Conservation (phyloP, 2,329 filamentous ascomycete species). For the Ciborinia camelliae region DNA sequence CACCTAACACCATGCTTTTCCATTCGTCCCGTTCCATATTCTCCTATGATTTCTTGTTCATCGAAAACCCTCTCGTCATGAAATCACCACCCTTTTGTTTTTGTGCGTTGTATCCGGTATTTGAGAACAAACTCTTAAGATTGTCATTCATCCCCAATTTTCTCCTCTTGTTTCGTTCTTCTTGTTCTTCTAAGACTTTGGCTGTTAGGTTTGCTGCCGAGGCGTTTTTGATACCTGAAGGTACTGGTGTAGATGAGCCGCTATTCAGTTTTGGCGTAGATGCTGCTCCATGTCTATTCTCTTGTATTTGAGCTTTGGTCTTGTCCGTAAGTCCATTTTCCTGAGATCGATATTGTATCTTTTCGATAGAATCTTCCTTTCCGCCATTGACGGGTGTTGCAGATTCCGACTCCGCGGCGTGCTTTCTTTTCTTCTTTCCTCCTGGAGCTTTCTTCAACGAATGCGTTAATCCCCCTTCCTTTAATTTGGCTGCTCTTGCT, state of each 20-base stretch:
- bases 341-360: constrained; percentile 28
- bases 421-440: constrained; percentile 74
- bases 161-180: constrained; percentile 73
- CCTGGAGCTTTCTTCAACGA: constrained; percentile 75
- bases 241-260: constrained; percentile 37
- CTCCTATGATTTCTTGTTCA: constrained; percentile 41
- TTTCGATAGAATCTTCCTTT: constrained; percentile 25
- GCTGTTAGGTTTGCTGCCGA: constrained; percentile 82
- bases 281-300: constrained; percentile 23
- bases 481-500: constrained; percentile 64
- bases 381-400: not conserved
- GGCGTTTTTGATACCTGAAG: constrained; percentile 75
- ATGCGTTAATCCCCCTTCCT: constrained; percentile 72
- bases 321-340: constrained; percentile 31
- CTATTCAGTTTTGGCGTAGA: constrained; percentile 31
- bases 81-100: constrained; percentile 48
- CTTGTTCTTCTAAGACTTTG: constrained; percentile 83
- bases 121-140: constrained; percentile 52
- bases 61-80: constrained; percentile 56
- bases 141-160: constrained; percentile 61
- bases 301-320: constrained; percentile 30
- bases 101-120: constrained; percentile 41
- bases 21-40: not conserved
- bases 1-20: constrained; percentile 1
- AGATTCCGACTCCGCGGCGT: constrained; percentile 46